phyloP scores from a whole-genome alignment of 371 early-diverging fungal species.

The Mucor irregularis region DNA sequence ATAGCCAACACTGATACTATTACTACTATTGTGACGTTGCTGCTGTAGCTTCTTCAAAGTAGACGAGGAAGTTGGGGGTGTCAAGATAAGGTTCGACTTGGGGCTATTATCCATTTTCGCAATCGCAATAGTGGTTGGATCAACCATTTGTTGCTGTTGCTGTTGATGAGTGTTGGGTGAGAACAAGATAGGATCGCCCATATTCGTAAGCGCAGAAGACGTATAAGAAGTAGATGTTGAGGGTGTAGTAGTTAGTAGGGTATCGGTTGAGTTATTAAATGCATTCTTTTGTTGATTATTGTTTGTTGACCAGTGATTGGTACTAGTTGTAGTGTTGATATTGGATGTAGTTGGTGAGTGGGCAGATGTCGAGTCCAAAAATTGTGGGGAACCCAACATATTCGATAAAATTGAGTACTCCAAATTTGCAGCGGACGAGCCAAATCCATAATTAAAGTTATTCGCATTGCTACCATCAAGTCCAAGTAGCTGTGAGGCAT shows the following conservation, averaged over 20 bases:
- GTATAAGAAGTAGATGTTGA: conserved; percentile 28
- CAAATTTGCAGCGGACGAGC: conserved; percentile 81
- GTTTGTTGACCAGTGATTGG: background rate
- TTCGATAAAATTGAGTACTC: conserved; percentile 85
- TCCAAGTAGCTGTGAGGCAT: conserved; percentile 2
- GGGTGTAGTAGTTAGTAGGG: conserved; percentile 11
- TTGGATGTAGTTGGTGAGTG: background rate
- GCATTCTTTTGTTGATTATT: background rate
- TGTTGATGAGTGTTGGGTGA: conserved; percentile 3
- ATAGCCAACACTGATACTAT: conserved; percentile 20
- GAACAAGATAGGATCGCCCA: conserved; percentile 9
- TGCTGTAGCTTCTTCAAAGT: background rate
- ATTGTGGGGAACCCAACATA: conserved; percentile 64
- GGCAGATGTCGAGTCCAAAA: conserved; percentile 1
- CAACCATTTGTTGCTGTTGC: background rate
- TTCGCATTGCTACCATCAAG: background rate
- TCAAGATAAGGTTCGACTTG: conserved; percentile 12
- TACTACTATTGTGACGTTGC: background rate
- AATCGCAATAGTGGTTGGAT: conserved; percentile 1
- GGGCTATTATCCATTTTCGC: conserved; percentile 6
- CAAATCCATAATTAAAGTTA: conserved; percentile 63
- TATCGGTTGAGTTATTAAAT: conserved; percentile 1
- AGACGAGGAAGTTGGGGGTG: background rate
- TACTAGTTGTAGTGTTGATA: background rate
- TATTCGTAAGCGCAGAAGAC: background rate